Base-by-base conservation (phyloP, 768 basidiomycete genomes). In the Ramaria rubella region DNA sequence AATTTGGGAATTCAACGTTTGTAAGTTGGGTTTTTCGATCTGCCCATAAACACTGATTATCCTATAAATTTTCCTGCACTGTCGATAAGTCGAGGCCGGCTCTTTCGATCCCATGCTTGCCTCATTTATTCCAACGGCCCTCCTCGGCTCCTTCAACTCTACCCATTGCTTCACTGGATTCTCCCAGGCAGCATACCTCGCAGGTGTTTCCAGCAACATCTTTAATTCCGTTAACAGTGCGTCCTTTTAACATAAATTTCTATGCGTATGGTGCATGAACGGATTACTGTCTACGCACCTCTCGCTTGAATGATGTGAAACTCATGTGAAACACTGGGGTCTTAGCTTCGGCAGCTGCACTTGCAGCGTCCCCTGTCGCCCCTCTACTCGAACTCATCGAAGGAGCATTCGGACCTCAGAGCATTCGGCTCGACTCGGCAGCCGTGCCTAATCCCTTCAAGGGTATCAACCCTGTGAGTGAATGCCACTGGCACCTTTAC, bases 61-160 rank as follows among this genome's bases (percentile, higher is more conserved):
- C n/a, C n/a, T n/a, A n/a, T n/a, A n/a, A n/a, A n/a, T n/a, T n/a
- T n/a, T n/a, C n/a, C n/a, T n/a, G n/a, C n/a, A n/a, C n/a, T n/a
- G 15, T 23, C 45, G 6, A 24, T 46, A 46, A 75, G 74, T 64
- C 52, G 73, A 74, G 57, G 70, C 69, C 62, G 75, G 77, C 0
- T 73, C 72, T 0, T 78, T 67, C 58, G 76, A 77, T 53, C 67
- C 74, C 51, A 70, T 69, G 40, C 63, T 75, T 5, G 73, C 77
- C 1, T 77, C 79, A 2, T 80, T 79, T 52, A 72, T 73, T 5
- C 70, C 73, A 0, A 67, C 75, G 31, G 70, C 76, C 58, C 75
- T 77, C 62, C 61, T 79, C 21, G 81, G 81, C 1, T 69, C 70
- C 0, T 36, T 54, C 11, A 49, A 49, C 27, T 23, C 49, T 6